Conservation (phyloP, 305 asterid genomes). For the Fraxinus angustifolia region DNA sequence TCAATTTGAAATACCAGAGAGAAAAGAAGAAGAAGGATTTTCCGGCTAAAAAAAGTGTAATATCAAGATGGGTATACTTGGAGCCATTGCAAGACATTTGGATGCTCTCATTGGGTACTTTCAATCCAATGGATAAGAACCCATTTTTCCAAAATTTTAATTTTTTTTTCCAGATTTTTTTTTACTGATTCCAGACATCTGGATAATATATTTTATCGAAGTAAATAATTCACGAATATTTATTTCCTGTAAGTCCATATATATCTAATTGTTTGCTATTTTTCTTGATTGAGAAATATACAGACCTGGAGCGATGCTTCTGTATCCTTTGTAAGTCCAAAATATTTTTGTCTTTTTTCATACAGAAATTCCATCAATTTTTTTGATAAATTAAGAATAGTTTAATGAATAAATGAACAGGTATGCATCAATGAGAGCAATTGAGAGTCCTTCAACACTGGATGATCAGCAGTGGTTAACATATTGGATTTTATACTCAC, state of each 20-base stretch:
- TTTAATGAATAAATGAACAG: slow-evolving; percentile 31
- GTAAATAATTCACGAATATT: neutral
- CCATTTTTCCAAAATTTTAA: neutral
- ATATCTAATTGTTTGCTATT: neutral
- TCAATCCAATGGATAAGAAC: neutral
- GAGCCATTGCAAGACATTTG: slow-evolving; percentile 60
- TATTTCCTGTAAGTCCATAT: neutral
- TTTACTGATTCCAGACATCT: neutral
- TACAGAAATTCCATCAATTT: neutral
- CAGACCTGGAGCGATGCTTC: slow-evolving; percentile 91
- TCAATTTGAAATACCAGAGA: neutral
- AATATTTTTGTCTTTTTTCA: neutral
- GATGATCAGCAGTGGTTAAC: slow-evolving; percentile 98
- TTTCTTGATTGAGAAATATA: slow-evolving; percentile 7
- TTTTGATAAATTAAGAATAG: neutral
- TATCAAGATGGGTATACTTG: slow-evolving; percentile 52
- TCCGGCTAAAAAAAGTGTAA: neutral
- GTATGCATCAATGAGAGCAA: slow-evolving; percentile 86
- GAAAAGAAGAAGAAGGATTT: neutral
- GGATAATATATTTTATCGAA: neutral
- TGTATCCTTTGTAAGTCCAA: slow-evolving; percentile 79
- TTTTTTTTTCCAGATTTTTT: neutral
- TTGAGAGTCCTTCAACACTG: slow-evolving; percentile 49
- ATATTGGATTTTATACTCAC: slow-evolving; percentile 87
- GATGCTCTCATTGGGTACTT: slow-evolving; percentile 69